Base-by-base conservation (phyloP, 2,329 filamentous ascomycete genomes). In the Colletotrichum australisinense region DNA sequence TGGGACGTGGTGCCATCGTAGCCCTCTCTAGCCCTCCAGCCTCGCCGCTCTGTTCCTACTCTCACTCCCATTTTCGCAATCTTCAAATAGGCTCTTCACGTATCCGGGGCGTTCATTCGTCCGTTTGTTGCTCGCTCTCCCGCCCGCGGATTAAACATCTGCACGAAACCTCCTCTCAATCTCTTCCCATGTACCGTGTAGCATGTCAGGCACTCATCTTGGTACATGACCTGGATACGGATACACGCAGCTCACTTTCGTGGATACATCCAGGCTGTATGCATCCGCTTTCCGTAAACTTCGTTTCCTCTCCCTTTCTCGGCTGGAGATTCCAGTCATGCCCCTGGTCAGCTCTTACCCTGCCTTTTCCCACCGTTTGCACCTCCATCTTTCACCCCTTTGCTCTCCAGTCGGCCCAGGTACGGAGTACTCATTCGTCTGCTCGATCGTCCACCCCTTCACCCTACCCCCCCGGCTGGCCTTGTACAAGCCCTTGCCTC, bases 321-420 rank as follows among this genome's bases (percentile, higher is more conserved):
- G 71, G 67, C 60, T 73, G 55, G 71, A 65, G 56, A 74, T 72
- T 74, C 68, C 68, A 74, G 72, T 68, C 58, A 53, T 59, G 28
- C 68, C 72, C 69, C 72, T 73, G 68, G 68, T 72, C 69, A 59
- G 32, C 52, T 59, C 55, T 63, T 53, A 67, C 68, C 63, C 57
- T 74, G 58, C 69, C 69, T 72, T 72, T 72, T 65, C 72, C 69
- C 72, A 67, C 69, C 72, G 68, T 72, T 72, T 72, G 62, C 52
- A 58, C 63, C 58, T 55, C 52, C 52, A 42, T 72, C 49, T 8
- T 66, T 52, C 46, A 66, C 60, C 32, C 60, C 60, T 32, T 62
- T 53, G 55, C 70, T 55, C 28, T 66, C 67, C 60, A 22, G 42
- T 49, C 42, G 42, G 42, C 19, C 42, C 11, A 49, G 42, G 19